Evolutionary conservation across 2,329 filamentous ascomycete species (phyloP).

Genomic region (Penicillium sp.): DNA sequence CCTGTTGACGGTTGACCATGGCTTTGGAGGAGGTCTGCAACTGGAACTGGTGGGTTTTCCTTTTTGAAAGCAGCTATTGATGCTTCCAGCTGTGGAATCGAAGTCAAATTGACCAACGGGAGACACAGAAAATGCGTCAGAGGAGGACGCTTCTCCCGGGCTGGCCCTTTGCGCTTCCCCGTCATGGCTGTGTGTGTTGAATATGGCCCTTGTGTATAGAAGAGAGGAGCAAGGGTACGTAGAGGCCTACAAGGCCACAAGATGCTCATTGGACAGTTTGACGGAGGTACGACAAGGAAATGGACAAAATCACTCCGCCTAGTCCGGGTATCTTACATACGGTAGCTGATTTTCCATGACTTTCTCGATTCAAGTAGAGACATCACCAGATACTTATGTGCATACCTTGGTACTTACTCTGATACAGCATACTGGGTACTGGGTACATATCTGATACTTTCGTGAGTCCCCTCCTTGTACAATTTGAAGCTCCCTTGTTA

Average conservation of each 20-base stretch:
- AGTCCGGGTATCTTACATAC: too few relatives aligned
- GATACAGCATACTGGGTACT: too few relatives aligned
- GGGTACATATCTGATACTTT: too few relatives aligned
- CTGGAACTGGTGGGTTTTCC: not conserved
- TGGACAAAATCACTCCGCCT: too few relatives aligned
- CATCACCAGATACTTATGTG: too few relatives aligned
- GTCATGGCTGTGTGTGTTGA: not conserved
- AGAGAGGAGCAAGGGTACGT: not conserved
- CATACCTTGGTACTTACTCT: too few relatives aligned
- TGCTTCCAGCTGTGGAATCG: constrained; percentile 64
- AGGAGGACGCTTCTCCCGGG: constrained; percentile 29
- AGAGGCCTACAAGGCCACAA: not conserved
- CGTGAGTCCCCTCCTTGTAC: too few relatives aligned
- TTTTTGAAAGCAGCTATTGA: constrained; percentile 63
- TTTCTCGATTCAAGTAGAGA: too few relatives aligned
- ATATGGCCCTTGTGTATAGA: not conserved
- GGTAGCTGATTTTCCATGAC: too few relatives aligned
- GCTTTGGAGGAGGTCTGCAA: not conserved
- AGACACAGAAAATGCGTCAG: constrained; percentile 50
- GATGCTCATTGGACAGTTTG: not conserved
- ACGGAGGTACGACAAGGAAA: not conserved
- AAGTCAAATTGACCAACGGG: constrained; percentile 63
- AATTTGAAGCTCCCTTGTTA: too few relatives aligned
- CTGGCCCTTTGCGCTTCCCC: not conserved
- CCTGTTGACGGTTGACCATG: not conserved